phyloP scores from a whole-genome alignment of 139 green algal species.

The Limnomonas spitsbergensis region DNA sequence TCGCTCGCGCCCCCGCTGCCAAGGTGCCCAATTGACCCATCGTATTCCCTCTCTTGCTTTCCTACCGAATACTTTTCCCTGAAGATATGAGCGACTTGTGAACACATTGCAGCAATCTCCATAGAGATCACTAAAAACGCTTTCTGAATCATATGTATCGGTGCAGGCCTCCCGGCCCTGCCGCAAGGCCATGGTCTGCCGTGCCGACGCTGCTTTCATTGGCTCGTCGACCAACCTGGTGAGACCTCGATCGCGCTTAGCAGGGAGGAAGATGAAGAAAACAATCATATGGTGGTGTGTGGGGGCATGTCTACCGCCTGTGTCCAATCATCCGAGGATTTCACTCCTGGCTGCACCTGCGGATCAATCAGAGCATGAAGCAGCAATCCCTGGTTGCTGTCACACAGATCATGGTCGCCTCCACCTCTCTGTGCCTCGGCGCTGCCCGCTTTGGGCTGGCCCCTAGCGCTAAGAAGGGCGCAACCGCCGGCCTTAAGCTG shows the following conservation, averaged over 20 bases:
- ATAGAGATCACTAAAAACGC: too few species aligned
- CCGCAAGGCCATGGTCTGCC: constrained; percentile 13
- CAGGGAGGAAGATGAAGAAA: not conserved
- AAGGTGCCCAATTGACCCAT: not conserved
- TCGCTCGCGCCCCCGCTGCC: not conserved
- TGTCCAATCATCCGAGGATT: too few species aligned
- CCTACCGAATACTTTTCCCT: too few species aligned
- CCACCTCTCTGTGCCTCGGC: constrained; percentile 69
- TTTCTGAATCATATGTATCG: too few species aligned
- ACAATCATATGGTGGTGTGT: too few species aligned
- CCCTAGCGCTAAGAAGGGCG: constrained; percentile 74
- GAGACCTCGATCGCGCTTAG: not conserved
- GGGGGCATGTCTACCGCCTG: too few species aligned
- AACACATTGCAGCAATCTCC: too few species aligned
- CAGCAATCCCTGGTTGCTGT: too few species aligned
- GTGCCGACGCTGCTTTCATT: constrained; percentile 57
- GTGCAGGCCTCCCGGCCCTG: not conserved
- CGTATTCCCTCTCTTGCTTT: not conserved
- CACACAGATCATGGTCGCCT: constrained; percentile 92
- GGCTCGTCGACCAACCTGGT: constrained; percentile 75
- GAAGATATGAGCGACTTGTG: too few species aligned
- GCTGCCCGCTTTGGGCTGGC: constrained; percentile 90
- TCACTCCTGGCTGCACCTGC: too few species aligned
- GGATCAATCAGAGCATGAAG: too few species aligned
- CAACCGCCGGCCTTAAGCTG: constrained; percentile 80